These are phyloP conservation scores for Calendula officinalis DNA, from an alignment of 129 eudicot genomes.

Conservation along the genomic window DNA sequence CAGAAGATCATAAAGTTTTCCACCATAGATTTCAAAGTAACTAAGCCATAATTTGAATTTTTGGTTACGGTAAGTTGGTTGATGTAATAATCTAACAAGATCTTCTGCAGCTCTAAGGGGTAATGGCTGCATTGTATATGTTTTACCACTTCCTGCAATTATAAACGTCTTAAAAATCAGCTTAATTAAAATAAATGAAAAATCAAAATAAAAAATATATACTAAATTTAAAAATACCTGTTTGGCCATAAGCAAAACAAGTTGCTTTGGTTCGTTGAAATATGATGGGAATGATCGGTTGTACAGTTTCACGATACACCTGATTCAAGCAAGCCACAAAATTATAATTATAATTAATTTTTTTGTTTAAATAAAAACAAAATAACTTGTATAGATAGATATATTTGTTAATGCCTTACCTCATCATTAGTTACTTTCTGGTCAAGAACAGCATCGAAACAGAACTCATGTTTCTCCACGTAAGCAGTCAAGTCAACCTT, in stretches of 20 bases:
- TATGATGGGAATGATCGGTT: conserved; percentile 17
- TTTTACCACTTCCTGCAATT: conserved; percentile 90
- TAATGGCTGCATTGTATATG: conserved; percentile 90
- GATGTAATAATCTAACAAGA: conserved; percentile 79
- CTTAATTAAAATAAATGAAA: conserved; percentile 10
- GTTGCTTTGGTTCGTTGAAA: conserved; percentile 21
- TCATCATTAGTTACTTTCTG: conserved; percentile 89
- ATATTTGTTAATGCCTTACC: conserved; percentile 41
- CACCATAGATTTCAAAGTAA: conserved; percentile 94
- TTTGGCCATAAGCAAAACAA: conserved; percentile 77
- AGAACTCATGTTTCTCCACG: conserved; percentile 93
- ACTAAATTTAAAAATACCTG: conserved; percentile 46
- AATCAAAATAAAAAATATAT: not conserved
- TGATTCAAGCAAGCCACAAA: conserved; percentile 3
- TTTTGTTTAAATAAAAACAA: not conserved
- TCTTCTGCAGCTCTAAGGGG: conserved; percentile 95
- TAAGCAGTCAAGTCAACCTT: conserved; percentile 99
- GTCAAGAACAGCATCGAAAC: conserved; percentile 95
- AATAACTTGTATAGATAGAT: not conserved
- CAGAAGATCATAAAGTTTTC: conserved; percentile 86
- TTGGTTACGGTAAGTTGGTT: conserved; percentile 72
- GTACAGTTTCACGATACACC: conserved; percentile 17
- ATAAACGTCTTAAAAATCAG: conserved; percentile 8
- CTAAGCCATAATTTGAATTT: conserved; percentile 93
- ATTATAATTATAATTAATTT: not conserved